Conservation (phyloP, 2,329 filamentous ascomycete species). For the Verticillium zaregamsianum region DNA sequence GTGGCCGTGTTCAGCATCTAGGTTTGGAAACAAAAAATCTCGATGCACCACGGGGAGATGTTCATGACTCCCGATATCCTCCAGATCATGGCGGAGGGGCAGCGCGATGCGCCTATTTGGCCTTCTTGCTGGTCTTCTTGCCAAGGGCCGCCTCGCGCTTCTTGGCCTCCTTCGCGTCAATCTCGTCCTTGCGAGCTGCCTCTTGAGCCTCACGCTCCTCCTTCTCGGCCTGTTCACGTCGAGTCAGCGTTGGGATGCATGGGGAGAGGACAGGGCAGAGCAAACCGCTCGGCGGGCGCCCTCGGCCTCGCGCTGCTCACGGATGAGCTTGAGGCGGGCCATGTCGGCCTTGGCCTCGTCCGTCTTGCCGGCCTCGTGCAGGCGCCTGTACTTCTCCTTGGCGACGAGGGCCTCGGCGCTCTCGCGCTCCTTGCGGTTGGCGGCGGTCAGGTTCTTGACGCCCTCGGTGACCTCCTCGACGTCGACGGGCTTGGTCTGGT, state of each 20-base stretch:
- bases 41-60: background rate
- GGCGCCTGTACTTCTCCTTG: slow-evolving; percentile 84
- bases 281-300: slow-evolving; percentile 73
- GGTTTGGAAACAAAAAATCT: background rate
- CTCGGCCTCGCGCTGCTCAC: slow-evolving; percentile 82
- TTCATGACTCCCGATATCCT: background rate
- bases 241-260: background rate
- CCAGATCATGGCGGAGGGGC: background rate
- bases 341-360: slow-evolving; percentile 90
- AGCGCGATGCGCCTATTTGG: slow-evolving; percentile 20
- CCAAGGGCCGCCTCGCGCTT: slow-evolving; percentile 48
- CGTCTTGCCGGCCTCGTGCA: slow-evolving; percentile 93
- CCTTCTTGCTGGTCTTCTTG: slow-evolving; percentile 45
- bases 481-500: slow-evolving; percentile 44
- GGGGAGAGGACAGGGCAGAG: background rate
- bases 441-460: slow-evolving; percentile 49
- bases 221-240: slow-evolving; percentile 45
- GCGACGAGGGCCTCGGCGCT: slow-evolving; percentile 82
- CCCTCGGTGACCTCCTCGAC: slow-evolving; percentile 39
- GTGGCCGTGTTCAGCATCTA: background rate
- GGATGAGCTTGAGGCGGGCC: slow-evolving; percentile 75
- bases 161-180: slow-evolving; percentile 53
- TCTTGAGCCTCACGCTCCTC: slow-evolving; percentile 52
- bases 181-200: slow-evolving; percentile 41
- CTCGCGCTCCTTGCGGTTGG: slow-evolving; percentile 57